Evolutionary conservation across 78 protist genomes (phyloP), one percentile per base, ranked within the genome.

Genomic region (Cyanophora paradoxa): DNA sequence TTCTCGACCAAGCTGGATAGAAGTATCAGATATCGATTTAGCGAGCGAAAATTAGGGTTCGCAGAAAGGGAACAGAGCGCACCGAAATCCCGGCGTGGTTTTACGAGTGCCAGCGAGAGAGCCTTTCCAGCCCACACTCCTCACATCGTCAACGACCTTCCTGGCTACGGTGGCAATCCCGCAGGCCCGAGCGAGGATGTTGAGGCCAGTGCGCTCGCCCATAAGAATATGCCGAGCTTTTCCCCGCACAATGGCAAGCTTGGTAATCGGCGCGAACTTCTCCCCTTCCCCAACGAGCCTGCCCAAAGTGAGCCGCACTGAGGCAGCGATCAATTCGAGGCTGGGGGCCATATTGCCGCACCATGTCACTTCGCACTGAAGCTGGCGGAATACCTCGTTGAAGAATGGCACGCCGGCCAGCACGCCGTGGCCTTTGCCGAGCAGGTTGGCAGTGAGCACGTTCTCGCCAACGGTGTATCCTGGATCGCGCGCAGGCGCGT

Each of bases 131-230:
- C 61, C 46, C 20, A n/a, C 66, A 7, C 2, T 20, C 16, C 48
- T n/a, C 0, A 67, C 76, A 0, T 19, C 10, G n/a, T 58, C 44
- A 0, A 65, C 68, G 0, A 61, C 31, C 17, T 39, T 19, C 19
- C 33, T 30, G 30, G 84, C 82, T 22, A 62, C 30, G 0, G 93
- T 88, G 3, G 96, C 94, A 13, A 92, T 80, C 26, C 93, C 92
- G 39, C 79, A 50, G 24, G 85, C 63, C 17, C 98, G 82, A 11
- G 93, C 85, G 16, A 94, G 52, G 46, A 88, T 57, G 61, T 94
- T 89, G 56, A 94, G 83, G 4, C 92, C 92, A 7, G 89, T 78
- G 16, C 98, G 44, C 73, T 94, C 98, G 36, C 93, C 98, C 40
- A 84, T 41, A 22, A 94, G 78, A 6, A 94, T 36, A 30, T 76